These are phyloP conservation scores for Mycosphaerella sp. DNA, from an alignment of 2,329 filamentous ascomycete genomes.

Conservation along the genomic window DNA sequence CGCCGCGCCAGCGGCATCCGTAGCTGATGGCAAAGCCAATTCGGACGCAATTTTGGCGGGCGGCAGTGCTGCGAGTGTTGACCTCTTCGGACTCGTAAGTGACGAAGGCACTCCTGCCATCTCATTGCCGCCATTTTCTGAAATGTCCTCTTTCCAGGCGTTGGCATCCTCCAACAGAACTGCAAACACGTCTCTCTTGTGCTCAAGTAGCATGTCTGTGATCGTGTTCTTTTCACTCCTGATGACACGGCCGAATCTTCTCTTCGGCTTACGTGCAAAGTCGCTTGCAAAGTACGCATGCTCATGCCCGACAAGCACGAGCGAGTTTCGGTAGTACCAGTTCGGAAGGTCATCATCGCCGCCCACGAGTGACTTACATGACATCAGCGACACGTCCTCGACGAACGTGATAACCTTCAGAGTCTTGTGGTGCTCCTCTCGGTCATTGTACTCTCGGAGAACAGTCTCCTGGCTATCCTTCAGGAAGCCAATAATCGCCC, in stretches of 20 bases:
- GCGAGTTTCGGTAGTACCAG: conserved; percentile 81
- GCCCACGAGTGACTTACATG: conserved; percentile 53
- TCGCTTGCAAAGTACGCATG: conserved; percentile 70
- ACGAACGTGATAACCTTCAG: conserved; percentile 76
- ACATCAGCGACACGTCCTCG: conserved; percentile 64
- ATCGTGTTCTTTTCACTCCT: conserved; percentile 43
- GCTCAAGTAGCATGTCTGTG: conserved; percentile 52
- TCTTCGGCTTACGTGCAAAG: conserved; percentile 50
- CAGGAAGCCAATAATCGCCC: conserved; percentile 74
- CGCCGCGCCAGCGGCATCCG: not conserved
- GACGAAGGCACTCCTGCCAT: conserved; percentile 3
- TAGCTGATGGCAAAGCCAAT: not conserved
- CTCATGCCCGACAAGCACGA: conserved; percentile 67
- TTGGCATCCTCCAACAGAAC: conserved; percentile 42
- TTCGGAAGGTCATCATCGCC: conserved; percentile 65
- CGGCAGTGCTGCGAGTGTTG: conserved; percentile 1
- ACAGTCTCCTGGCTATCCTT: conserved; percentile 37
- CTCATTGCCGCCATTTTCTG: not conserved
- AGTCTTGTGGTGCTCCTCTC: conserved; percentile 59
- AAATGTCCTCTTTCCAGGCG: conserved; percentile 29
- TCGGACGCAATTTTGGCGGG: not conserved
- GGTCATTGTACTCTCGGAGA: conserved; percentile 47
- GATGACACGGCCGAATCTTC: conserved; percentile 52
- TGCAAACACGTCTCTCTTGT: conserved; percentile 46
- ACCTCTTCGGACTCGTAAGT: conserved; percentile 1